Conservation (phyloP, 768 basidiomycete species). For the Lactarius quietus region DNA sequence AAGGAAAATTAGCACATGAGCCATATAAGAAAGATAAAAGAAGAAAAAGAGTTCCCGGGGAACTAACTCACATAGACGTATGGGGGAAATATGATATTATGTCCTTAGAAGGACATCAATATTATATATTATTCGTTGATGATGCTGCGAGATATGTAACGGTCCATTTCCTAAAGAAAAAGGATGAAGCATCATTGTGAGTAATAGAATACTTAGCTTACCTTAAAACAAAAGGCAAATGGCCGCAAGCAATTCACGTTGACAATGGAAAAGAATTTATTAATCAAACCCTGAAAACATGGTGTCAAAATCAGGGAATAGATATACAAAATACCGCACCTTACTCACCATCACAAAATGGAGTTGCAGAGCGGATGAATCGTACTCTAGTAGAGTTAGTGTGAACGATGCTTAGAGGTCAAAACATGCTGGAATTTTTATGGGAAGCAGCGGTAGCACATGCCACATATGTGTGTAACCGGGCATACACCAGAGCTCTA, state of each 20-base stretch:
- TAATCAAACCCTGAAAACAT: accelerated
- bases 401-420: too few species aligned
- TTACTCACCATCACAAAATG: background rate
- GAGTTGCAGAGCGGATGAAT: too few species aligned
- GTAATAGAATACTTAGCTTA: background rate
- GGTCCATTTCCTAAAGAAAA: background rate
- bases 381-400: background rate
- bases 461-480: background rate
- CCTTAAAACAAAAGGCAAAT: accelerated
- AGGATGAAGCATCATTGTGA: background rate
- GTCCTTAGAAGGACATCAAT: background rate
- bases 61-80: background rate
- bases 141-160: background rate
- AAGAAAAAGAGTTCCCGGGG: background rate
- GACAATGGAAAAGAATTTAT: background rate
- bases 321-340: background rate
- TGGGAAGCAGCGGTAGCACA: background rate
- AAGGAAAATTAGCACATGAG: background rate
- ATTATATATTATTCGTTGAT: background rate
- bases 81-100: background rate
- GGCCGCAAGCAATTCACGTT: accelerated
- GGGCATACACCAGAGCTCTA: accelerated
- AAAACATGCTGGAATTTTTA: too few species aligned
- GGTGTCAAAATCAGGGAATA: background rate
- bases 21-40: background rate